Evolutionary conservation across 2,329 filamentous ascomycete genomes (phyloP), one percentile per base, ranked within the genome.

Genomic region (Albifimbria verrucaria): DNA sequence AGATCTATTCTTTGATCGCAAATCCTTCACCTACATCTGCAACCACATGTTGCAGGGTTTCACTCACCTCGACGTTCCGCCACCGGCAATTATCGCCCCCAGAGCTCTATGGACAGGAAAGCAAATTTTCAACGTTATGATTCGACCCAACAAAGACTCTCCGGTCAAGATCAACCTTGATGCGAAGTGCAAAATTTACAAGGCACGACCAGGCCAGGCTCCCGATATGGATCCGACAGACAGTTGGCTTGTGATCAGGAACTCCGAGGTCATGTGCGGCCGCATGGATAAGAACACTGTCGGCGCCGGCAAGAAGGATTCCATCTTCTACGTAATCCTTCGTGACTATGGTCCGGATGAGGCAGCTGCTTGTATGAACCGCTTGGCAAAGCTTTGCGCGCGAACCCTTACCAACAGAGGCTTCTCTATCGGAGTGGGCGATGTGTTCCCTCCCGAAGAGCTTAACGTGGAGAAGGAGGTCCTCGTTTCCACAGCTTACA

Each of bases 271-370:
- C 56, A 96, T 99, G 90, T 97, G 93, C 66, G 94, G 94, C 56
- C 83, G 88, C 55, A 97, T 97, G 92, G 94, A 99, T 76, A 99
- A 99, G 73, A 89, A 90, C 1, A 97, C 92, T 0, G 90, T 99
- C n/a, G 94, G 94, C 61, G 86, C 90, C 6, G 94, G 94, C 62
- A 97, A 97, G 77, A 99, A 99, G 68, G 93, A 96, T 68, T 97
- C 92, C 0, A 87, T 99, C 20, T 99, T 97, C 67, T 99, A 97
- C 65, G 89, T 97, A 52, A 93, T 99, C 66, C 83, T 97, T 62
- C 84, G 94, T 77, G 94, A 99, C 74, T 99, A 89, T 63, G 94
- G 94, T 1, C 90, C 92, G 2, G 89, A 96, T 51, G 87, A 90
- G 52, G 92, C 94, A 7, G 92, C 93, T 1, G 83, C 85, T 52